Evolutionary conservation across 495 filamentous ascomycete genomes (phyloP), one percentile per base, ranked within the genome.

Genomic region (Melanomma pulvis-pyrius): DNA sequence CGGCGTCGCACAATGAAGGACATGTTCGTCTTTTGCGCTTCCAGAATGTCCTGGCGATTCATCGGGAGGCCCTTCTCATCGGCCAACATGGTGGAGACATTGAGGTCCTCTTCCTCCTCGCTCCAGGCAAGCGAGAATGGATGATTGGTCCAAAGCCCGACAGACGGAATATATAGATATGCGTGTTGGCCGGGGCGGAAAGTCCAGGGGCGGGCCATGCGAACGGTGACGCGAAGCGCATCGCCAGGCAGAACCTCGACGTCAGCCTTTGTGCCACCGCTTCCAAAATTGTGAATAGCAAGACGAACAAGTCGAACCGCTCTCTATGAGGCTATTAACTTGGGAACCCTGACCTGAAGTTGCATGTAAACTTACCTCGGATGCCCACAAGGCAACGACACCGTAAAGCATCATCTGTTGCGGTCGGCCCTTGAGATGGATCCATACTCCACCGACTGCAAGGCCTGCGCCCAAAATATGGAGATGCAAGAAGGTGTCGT

Each of bases 81-180:
- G 41, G 48, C 74, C 55, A 61, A 75, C 74, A 55, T 80, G 22
- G 12, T 22, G 7, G 51, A 5, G 53, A 61, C 60, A 26, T 74
- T 63, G 36, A 65, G 56, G 53, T 71, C 59, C 15, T 77, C 72
- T 32, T 71, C 69, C n/a, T 78, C 74, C n/a, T 80, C 77, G 72
- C 86, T 86, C 93, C 93, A 98, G 60, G 90, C 92, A 54, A 98
- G 83, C 28, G 92, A 94, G 79, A 98, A 98, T 2, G 94, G 94
- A 74, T 98, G 94, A 46, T 86, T 91, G 66, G 91, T 92, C 90
- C 90, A 96, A 66, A 84, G 82, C 46, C 85, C 89, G 64, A 96
- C 70, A 12, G 86, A 77, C 28, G 86, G 85, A 64, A 96, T 89
- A 73, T 92, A 93, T 41, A 98, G 80, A 74, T 96, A 98, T 61